Evolutionary conservation across 345 rosid species (phyloP).

Genomic region (Microcos paniculata): DNA sequence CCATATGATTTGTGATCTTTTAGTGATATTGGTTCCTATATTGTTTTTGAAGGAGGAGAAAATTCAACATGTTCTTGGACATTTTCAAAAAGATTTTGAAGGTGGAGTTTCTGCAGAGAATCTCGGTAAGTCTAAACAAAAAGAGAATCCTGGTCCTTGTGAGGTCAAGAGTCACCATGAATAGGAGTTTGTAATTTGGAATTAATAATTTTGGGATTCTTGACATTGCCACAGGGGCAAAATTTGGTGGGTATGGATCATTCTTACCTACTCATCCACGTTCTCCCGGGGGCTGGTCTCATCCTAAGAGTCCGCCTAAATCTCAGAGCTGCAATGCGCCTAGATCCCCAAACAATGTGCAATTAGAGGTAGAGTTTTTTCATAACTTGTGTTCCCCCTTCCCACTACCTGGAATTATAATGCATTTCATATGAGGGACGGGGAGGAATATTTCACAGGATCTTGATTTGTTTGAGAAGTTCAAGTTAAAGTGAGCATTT

Average conservation of each 20-base stretch:
- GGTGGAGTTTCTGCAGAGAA: conserved; percentile 94
- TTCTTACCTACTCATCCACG: conserved; percentile 81
- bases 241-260: conserved; percentile 97
- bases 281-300: conserved; percentile 70
- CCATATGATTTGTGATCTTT: conserved; percentile 7
- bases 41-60: conserved; percentile 74
- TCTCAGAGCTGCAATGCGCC: conserved; percentile 44
- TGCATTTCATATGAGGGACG: background rate
- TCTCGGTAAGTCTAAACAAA: conserved; percentile 65
- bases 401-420: background rate
- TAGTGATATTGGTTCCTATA: conserved; percentile 14
- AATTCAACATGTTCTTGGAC: conserved; percentile 87
- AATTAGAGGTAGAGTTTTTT: conserved; percentile 57
- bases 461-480: conserved; percentile 20
- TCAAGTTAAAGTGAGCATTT: conserved; percentile 16
- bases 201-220: conserved; percentile 27
- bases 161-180: conserved; percentile 23
- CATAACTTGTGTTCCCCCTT: background rate
- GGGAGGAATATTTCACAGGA: conserved; percentile 13
- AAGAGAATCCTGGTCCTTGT: conserved; percentile 30
- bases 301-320: conserved; percentile 55
- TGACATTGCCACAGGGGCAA: conserved; percentile 66
- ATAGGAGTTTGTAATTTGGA: conserved; percentile 25
- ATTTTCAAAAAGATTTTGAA: conserved; percentile 95
- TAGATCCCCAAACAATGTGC: conserved; percentile 58